A percentile compares a stretch with the other conserved stretches of the same genome.
Evolutionary conservation across 2,329 filamentous ascomycete genomes (phyloP).

Genomic region (Aureobasidium sp.): DNA sequence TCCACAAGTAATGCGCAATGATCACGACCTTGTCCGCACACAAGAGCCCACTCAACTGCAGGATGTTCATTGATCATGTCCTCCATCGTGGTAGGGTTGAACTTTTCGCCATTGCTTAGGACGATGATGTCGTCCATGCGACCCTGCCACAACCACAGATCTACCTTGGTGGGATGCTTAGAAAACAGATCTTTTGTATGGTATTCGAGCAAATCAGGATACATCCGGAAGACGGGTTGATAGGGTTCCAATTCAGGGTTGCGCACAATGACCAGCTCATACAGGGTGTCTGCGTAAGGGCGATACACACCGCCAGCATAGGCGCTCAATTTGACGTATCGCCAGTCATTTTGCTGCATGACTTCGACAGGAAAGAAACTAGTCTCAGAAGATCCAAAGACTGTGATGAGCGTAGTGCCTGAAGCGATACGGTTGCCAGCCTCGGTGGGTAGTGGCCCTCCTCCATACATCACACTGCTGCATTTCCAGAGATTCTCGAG

Average conservation of each 20-base stretch:
- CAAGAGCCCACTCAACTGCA: constrained; percentile 24
- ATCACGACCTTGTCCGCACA: constrained; percentile 26
- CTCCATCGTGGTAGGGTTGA: constrained; percentile 21
- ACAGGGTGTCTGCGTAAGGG: constrained; percentile 18
- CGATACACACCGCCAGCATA: constrained; percentile 13
- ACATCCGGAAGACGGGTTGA: constrained; percentile 24
- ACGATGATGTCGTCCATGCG: constrained; percentile 25
- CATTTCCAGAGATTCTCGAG: not conserved
- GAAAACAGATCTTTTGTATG: constrained; percentile 24
- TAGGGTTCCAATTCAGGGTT: constrained; percentile 20
- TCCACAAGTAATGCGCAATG: constrained; percentile 27
- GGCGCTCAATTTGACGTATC: constrained; percentile 19
- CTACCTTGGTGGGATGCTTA: constrained; percentile 21
- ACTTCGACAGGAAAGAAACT: constrained; percentile 17
- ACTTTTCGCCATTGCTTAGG: constrained; percentile 25
- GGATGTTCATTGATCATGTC: constrained; percentile 25
- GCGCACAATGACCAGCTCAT: constrained; percentile 31
- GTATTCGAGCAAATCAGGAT: constrained; percentile 24
- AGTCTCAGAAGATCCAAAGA: constrained; percentile 16
- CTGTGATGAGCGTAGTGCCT: constrained; percentile 2
- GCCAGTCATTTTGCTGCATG: constrained; percentile 15
- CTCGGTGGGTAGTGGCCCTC: constrained; percentile 12
- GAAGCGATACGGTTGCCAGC: constrained; percentile 12
- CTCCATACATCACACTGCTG: constrained; percentile 8
- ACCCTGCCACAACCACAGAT: constrained; percentile 22